phyloP scores from a whole-genome alignment of 352 stramenopile genomes.

The Pythium aphanidermatum region DNA sequence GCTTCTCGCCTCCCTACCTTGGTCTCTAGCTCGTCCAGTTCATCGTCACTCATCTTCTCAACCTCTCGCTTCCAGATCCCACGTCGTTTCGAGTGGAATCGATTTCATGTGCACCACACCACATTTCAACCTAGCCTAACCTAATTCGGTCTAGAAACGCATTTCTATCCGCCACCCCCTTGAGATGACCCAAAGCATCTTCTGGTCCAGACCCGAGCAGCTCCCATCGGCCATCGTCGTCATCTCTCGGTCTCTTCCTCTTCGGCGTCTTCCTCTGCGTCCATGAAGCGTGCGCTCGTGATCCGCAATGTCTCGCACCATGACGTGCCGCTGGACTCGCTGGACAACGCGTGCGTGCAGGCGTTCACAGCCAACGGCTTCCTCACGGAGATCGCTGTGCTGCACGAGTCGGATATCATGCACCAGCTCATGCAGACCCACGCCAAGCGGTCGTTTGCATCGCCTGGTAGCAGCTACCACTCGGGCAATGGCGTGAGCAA shows the following conservation, averaged over 20 bases:
- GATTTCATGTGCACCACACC: background rate
- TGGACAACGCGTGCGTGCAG: conserved; percentile 75
- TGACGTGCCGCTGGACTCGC: conserved; percentile 61
- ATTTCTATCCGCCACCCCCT: no score
- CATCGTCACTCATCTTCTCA: conserved; percentile 44
- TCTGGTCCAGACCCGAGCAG: background rate
- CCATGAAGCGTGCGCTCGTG: conserved; percentile 73
- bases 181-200: background rate
- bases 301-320: conserved; percentile 72
- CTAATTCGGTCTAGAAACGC: no score
- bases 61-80: background rate
- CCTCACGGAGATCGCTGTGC: conserved; percentile 62
- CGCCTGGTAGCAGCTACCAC: conserved; percentile 7
- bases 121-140: no score
- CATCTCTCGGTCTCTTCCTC: no score
- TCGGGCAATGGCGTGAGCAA: background rate
- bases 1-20: conserved; percentile 27
- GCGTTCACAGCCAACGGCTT: conserved; percentile 62
- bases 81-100: conserved; percentile 8
- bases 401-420: conserved; percentile 46
- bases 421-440: conserved; percentile 53
- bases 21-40: conserved; percentile 67
- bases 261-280: background rate
- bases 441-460: conserved; percentile 10
- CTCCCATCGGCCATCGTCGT: background rate